phyloP scores from a whole-genome alignment of 2,329 filamentous ascomycete species.

The Neofusicoccum cordaticola region DNA sequence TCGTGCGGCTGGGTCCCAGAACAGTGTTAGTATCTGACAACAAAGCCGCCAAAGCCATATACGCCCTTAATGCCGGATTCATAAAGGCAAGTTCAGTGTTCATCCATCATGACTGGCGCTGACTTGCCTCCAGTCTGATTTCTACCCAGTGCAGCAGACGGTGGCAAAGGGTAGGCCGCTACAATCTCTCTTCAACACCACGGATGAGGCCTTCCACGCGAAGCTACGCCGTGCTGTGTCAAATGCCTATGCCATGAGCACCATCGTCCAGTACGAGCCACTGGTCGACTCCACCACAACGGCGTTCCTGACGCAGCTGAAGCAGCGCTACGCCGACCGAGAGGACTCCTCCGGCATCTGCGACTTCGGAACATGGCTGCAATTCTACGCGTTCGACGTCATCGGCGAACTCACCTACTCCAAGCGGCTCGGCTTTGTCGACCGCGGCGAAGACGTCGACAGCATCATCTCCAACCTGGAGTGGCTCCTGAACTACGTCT shows the following conservation, averaged over 20 bases:
- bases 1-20: slow-evolving; percentile 76
- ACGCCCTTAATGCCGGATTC: slow-evolving; percentile 51
- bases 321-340: neutral
- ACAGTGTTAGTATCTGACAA: slow-evolving; percentile 72
- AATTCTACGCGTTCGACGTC: slow-evolving; percentile 25
- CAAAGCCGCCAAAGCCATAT: slow-evolving; percentile 48
- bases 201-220: slow-evolving; percentile 24
- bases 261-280: slow-evolving; percentile 24
- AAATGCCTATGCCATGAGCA: slow-evolving; percentile 24
- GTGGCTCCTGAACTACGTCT: neutral
- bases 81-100: neutral
- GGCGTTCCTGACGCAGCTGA: slow-evolving; percentile 26
- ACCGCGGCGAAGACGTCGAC: slow-evolving; percentile 18
- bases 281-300: slow-evolving; percentile 28
- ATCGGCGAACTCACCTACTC: slow-evolving; percentile 22
- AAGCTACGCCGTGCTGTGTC: slow-evolving; percentile 5
- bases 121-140: neutral
- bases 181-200: neutral
- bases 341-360: neutral
- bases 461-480: neutral
- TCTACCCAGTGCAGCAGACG: slow-evolving; percentile 1
- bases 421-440: slow-evolving; percentile 19
- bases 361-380: slow-evolving; percentile 43
- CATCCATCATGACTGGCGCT: neutral
- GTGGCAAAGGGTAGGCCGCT: neutral